Percentiles rank a stretch among this genome's conserved stretches.
Conservation (phyloP, 352 stramenopile genomes). For the Phytopythium chamaehyphon region DNA sequence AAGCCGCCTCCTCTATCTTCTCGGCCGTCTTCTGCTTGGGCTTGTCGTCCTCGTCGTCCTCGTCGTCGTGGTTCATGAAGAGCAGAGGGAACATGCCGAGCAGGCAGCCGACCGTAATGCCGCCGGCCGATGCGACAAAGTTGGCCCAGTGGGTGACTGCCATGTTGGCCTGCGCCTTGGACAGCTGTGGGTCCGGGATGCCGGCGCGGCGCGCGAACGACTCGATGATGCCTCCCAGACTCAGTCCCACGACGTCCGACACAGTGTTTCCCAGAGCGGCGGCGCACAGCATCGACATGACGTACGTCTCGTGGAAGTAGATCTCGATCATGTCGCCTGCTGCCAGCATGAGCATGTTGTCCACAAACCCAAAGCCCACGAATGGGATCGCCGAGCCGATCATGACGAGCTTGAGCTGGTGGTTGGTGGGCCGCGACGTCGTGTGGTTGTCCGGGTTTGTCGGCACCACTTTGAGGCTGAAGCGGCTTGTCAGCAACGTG, state of each 20-base stretch:
- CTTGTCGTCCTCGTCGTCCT: slow-evolving; percentile 43
- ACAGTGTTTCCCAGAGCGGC: slow-evolving; percentile 95
- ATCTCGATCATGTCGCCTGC: slow-evolving; percentile 95
- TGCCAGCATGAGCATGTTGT: slow-evolving; percentile 86
- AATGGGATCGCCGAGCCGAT: slow-evolving; percentile 77
- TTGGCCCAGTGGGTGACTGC: slow-evolving; percentile 69
- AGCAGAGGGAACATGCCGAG: slow-evolving; percentile 90
- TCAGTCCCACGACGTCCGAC: slow-evolving; percentile 91
- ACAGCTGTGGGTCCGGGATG: slow-evolving; percentile 71
- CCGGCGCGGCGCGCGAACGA: slow-evolving; percentile 57
- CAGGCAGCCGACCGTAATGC: slow-evolving; percentile 86
- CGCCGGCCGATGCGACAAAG: slow-evolving; percentile 71
- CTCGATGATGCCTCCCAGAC: slow-evolving; percentile 91
- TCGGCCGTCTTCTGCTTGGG: slow-evolving; percentile 10
- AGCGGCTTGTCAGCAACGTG: slow-evolving; percentile 58
- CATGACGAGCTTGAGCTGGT: slow-evolving; percentile 76
- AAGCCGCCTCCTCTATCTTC: slow-evolving; percentile 5
- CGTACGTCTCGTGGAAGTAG: slow-evolving; percentile 90
- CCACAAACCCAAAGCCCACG: slow-evolving; percentile 79
- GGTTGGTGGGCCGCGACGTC: slow-evolving; percentile 36
- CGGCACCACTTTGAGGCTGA: slow-evolving; percentile 49
- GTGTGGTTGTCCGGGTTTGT: slow-evolving; percentile 29
- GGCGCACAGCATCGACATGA: slow-evolving; percentile 94
- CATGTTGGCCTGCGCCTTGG: slow-evolving; percentile 74
- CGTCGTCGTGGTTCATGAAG: slow-evolving; percentile 77